These are phyloP conservation scores for Arthrinium phaeospermum DNA, from an alignment of 2,329 filamentous ascomycete genomes.

Conservation along the genomic window DNA sequence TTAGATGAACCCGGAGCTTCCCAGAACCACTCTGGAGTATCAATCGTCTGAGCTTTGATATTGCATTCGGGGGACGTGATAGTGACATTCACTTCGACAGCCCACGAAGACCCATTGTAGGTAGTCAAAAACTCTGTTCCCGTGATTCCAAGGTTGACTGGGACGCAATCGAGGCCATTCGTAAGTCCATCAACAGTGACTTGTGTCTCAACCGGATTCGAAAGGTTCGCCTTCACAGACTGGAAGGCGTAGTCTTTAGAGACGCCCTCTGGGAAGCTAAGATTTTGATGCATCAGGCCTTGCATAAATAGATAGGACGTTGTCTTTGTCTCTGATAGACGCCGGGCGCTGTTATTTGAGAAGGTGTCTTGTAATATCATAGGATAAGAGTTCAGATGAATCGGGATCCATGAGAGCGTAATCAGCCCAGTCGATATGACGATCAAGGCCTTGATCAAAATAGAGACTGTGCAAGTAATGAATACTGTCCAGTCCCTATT, in stretches of 20 bases:
- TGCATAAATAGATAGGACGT: not conserved
- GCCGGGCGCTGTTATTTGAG: not conserved
- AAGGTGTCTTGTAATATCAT: not conserved
- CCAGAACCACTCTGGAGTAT: too few relatives aligned
- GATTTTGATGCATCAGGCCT: not conserved
- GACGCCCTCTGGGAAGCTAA: conserved; percentile 1
- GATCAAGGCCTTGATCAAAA: conserved; percentile 42
- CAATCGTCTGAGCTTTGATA: not conserved
- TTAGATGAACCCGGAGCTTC: not conserved
- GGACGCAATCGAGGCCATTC: conserved; percentile 6
- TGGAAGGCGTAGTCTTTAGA: conserved; percentile 15
- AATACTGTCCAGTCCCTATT: conserved; percentile 44
- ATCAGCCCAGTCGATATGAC: conserved; percentile 45
- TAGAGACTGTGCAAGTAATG: conserved; percentile 31
- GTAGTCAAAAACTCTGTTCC: not conserved
- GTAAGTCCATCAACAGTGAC: conserved; percentile 9
- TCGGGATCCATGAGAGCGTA: conserved; percentile 16
- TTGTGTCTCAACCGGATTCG: not conserved
- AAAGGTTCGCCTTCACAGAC: not conserved
- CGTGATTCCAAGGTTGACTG: not conserved
- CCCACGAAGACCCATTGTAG: not conserved
- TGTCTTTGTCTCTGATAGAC: not conserved
- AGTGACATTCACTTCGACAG: not conserved
- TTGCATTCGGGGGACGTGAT: not conserved
- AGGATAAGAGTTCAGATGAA: not conserved